Conservation (phyloP, 129 eudicot species). For the Chrysanthemum seticuspe region DNA sequence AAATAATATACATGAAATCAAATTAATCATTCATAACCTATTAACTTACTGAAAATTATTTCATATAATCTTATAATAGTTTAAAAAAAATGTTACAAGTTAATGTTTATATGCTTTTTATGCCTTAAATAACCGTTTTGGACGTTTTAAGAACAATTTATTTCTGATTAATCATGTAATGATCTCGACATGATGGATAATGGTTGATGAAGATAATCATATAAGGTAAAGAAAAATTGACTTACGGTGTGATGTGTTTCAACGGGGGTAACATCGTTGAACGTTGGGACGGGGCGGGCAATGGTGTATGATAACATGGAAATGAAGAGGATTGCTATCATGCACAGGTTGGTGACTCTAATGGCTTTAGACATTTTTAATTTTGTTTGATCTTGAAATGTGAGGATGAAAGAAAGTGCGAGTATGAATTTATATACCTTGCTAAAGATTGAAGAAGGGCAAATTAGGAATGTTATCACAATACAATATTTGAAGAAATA, state of each 20-base stretch:
- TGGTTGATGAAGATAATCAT: background rate
- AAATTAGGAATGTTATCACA: constrained; percentile 18
- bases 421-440: constrained; percentile 36
- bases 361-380: constrained; percentile 45
- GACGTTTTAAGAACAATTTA: background rate
- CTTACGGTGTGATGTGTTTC: constrained; percentile 38
- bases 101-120: background rate
- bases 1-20: constrained; percentile 11
- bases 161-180: background rate
- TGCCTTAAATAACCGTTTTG: background rate
- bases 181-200: background rate
- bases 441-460: constrained; percentile 26
- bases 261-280: constrained; percentile 46
- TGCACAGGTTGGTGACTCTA: constrained; percentile 49
- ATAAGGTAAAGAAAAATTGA: background rate
- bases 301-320: constrained; percentile 32
- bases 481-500: constrained; percentile 3
- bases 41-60: background rate
- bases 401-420: constrained; percentile 16
- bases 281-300: constrained; percentile 44
- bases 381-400: constrained; percentile 9
- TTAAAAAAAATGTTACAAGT: too few relatives aligned
- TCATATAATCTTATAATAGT: background rate
- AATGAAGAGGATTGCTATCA: constrained; percentile 45
- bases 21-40: background rate